These are phyloP conservation scores for Isoetes taiwanensis DNA, from an alignment of 75 land plant species.

Conservation along the genomic window DNA sequence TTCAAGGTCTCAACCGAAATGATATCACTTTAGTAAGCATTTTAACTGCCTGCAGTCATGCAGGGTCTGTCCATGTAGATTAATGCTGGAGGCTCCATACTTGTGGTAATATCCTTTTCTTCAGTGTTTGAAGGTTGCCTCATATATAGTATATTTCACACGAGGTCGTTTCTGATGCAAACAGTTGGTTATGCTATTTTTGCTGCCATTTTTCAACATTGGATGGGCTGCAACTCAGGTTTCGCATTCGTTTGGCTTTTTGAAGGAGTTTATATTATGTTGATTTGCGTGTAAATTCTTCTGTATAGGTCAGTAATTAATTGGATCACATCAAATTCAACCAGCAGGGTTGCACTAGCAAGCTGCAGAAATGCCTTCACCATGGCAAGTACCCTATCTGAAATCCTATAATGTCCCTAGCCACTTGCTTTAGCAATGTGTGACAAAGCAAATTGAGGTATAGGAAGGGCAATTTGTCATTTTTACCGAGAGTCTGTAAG, in stretches of 20 bases:
- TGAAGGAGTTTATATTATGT: too few species aligned
- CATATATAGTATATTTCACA: slow-evolving; percentile 48
- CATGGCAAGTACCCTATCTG: slow-evolving; percentile 60
- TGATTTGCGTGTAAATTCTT: too few species aligned
- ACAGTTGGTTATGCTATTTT: slow-evolving; percentile 77
- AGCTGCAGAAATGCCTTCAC: slow-evolving; percentile 98
- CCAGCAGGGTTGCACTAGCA: slow-evolving; percentile 73
- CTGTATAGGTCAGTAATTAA: slow-evolving; percentile 83
- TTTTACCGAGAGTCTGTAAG: too few species aligned
- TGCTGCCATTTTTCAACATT: slow-evolving; percentile 89
- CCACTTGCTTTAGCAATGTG: too few species aligned
- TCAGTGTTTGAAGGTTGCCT: slow-evolving; percentile 93
- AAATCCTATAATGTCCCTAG: too few species aligned
- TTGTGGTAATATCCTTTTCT: slow-evolving; percentile 93
- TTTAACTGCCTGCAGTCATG: too few species aligned
- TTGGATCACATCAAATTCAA: slow-evolving; percentile 74
- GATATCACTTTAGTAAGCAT: too few species aligned
- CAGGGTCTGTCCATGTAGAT: too few species aligned
- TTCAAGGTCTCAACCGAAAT: too few species aligned
- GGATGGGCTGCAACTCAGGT: slow-evolving; percentile 99
- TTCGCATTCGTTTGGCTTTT: too few species aligned
- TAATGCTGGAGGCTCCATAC: slow-evolving; percentile 72
- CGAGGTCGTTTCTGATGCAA: slow-evolving; percentile 27
- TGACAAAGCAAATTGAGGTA: too few species aligned
- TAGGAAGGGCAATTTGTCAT: too few species aligned